These are phyloP conservation scores for Penicillium fuscoglaucum DNA, from an alignment of 2,329 filamentous ascomycete species.

Conservation along the genomic window DNA sequence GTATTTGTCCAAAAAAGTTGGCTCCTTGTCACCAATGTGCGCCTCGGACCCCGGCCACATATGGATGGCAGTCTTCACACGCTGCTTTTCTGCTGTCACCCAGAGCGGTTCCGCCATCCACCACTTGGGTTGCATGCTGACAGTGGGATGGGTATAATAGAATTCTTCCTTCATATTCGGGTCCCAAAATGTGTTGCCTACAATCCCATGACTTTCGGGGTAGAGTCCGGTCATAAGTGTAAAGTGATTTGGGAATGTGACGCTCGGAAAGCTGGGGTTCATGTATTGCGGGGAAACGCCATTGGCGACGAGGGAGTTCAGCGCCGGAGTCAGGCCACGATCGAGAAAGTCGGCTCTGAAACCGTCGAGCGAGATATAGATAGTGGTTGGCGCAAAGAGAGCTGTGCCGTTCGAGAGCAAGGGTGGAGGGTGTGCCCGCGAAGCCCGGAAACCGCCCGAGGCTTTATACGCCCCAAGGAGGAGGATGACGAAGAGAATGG, in stretches of 20 bases:
- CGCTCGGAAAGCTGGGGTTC: slow-evolving; percentile 89
- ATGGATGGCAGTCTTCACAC: slow-evolving; percentile 78
- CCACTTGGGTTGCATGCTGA: slow-evolving; percentile 84
- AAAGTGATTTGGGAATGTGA: slow-evolving; percentile 97
- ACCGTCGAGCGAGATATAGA: slow-evolving; percentile 90
- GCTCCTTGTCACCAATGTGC: slow-evolving; percentile 71
- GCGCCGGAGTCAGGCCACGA: slow-evolving; percentile 76
- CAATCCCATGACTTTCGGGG: slow-evolving; percentile 87
- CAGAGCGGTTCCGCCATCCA: slow-evolving; percentile 94
- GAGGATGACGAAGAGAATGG: slow-evolving; percentile 56
- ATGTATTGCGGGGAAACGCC: slow-evolving; percentile 92
- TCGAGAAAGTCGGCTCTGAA: slow-evolving; percentile 93
- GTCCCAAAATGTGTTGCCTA: slow-evolving; percentile 95
- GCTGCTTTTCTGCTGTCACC: slow-evolving; percentile 84
- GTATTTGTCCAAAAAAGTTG: slow-evolving; percentile 79
- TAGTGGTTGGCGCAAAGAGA: slow-evolving; percentile 84
- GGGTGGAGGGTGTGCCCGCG: slow-evolving; percentile 23
- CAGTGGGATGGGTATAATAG: slow-evolving; percentile 74
- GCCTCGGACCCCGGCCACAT: slow-evolving; percentile 99
- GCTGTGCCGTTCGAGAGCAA: slow-evolving; percentile 76
- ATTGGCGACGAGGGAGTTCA: slow-evolving; percentile 74
- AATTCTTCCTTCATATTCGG: slow-evolving; percentile 74
- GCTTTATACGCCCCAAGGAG: slow-evolving; percentile 58
- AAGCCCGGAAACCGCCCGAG: slow-evolving; percentile 43
- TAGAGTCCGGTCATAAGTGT: slow-evolving; percentile 89